Conservation (phyloP, 805 yeast genomes). For the Lachancea sp. region DNA sequence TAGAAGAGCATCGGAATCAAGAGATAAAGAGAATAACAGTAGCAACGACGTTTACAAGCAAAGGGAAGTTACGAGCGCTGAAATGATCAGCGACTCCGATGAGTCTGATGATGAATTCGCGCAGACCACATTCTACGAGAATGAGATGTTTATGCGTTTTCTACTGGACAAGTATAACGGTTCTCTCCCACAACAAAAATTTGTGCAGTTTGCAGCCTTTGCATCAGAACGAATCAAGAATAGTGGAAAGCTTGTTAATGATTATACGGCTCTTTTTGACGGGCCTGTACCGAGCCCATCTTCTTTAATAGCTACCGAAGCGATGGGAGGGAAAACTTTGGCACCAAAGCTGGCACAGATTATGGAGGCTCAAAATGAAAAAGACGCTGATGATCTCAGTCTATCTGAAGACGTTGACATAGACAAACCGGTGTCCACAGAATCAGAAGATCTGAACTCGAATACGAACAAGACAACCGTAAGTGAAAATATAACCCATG, state of each 20-base stretch:
- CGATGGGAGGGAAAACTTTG: neutral
- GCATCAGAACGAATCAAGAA: conserved; percentile 25
- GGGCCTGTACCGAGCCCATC: conserved; percentile 18
- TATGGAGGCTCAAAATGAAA: neutral
- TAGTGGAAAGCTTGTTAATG: conserved; percentile 15
- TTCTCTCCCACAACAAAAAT: conserved; percentile 20
- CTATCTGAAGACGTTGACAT: neutral
- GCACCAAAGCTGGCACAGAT: neutral
- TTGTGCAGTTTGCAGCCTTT: conserved; percentile 22
- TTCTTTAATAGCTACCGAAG: conserved; percentile 1
- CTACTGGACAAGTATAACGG: conserved; percentile 27
- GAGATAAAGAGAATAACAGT: neutral
- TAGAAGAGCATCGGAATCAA: neutral
- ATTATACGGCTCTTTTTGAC: conserved; percentile 25
- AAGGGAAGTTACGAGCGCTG: conserved; percentile 21
- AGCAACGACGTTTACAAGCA: neutral
- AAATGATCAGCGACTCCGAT: conserved; percentile 29
- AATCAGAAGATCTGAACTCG: too few relatives aligned
- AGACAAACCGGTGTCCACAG: neutral
- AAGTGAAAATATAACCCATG: neutral
- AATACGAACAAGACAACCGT: neutral
- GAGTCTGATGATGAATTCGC: conserved; percentile 26
- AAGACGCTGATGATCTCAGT: neutral
- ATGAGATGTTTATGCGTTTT: conserved; percentile 32
- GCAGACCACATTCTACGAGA: conserved; percentile 29